A percentile compares a stretch with the other conserved stretches of the same genome.
These are phyloP conservation scores for Eucalyptus cloeziana DNA, from an alignment of 345 rosid genomes.

Conservation along the genomic window DNA sequence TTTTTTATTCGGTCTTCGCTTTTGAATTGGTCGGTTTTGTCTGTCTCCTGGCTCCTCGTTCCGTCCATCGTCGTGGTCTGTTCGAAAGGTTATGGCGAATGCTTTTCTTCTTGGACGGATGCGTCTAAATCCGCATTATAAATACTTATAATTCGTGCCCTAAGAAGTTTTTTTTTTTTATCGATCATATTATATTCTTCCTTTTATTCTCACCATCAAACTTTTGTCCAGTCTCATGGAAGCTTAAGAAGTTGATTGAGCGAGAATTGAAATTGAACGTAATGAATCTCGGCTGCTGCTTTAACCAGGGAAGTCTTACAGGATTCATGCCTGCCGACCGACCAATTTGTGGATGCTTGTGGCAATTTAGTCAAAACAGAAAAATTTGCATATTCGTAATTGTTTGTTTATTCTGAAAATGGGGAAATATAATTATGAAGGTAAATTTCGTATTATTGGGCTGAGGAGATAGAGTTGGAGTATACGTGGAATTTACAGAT, in stretches of 20 bases:
- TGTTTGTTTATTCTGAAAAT: not conserved
- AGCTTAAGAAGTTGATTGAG: not conserved
- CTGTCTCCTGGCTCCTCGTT: not conserved
- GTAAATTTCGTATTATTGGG: not conserved
- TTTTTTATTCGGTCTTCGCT: not conserved
- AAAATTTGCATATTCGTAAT: not conserved
- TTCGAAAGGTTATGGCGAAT: not conserved
- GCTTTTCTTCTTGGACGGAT: not conserved
- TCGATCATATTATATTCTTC: too few relatives aligned
- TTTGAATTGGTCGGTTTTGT: not conserved
- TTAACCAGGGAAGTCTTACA: not conserved
- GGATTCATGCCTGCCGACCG: not conserved
- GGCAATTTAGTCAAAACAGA: too few relatives aligned
- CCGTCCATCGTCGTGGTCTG: not conserved
- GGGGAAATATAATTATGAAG: not conserved
- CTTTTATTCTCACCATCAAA: too few relatives aligned
- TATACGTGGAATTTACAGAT: not conserved
- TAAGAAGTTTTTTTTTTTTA: too few relatives aligned
- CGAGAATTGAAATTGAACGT: not conserved
- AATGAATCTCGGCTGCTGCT: not conserved
- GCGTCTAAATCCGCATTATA: not conserved
- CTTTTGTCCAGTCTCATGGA: too few relatives aligned
- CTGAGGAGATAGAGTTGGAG: not conserved
- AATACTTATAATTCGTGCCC: too few relatives aligned
- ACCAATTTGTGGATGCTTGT: too few relatives aligned